Base-by-base conservation (phyloP, 495 filamentous ascomycete species). In the Hyaloscypha bicolor region DNA sequence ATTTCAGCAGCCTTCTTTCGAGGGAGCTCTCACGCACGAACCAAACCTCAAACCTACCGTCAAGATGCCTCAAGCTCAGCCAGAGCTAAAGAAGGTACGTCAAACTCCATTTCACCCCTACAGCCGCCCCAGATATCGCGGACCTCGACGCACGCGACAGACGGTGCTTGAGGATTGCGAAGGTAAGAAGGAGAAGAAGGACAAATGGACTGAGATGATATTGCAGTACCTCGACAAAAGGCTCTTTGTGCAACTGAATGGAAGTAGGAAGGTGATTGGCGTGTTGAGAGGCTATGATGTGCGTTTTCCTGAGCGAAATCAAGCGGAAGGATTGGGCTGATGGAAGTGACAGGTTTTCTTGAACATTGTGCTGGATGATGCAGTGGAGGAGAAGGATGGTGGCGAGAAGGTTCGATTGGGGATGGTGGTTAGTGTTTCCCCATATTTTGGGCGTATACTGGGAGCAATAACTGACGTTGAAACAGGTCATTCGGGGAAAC, bases 51-150 rank as follows among this genome's bases (percentile, higher is more conserved):
- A 65, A 65, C 53, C 32, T 52, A 63, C 62, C 58, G 65, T 65
- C 76, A 91, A 85, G 69, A 99, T 99, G 96, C 93, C 96, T 80
- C 94, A 94, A 91, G 93, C 95, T 77, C 94, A 97, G 81, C 96
- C 95, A 68, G 96, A 99, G 79, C 88, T 99, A 68, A 98, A 99
- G 81, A 98, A 97, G 88, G 95, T 94, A 77, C 55, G 80, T 75
- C 59, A 3, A n/a, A 30, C 45, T 58, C 55, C 59, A 9, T 63
- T 66, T n/a, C 39, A 55, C 30, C 37, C 63, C 11, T 64, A 62
- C 48, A 42, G 51, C 14, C 35, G 53, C 58, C 19, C 16, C 16
- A 35, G 11, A 53, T 31, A 32, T 63, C 25, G 60, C 39, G 55
- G 33, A 45, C 39, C 9, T 45, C 69, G 66, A 33, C 31, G 57